phyloP scores from a whole-genome alignment of 225 moss, liverwort and hornwort genomes.

The Polytrichum commune region DNA sequence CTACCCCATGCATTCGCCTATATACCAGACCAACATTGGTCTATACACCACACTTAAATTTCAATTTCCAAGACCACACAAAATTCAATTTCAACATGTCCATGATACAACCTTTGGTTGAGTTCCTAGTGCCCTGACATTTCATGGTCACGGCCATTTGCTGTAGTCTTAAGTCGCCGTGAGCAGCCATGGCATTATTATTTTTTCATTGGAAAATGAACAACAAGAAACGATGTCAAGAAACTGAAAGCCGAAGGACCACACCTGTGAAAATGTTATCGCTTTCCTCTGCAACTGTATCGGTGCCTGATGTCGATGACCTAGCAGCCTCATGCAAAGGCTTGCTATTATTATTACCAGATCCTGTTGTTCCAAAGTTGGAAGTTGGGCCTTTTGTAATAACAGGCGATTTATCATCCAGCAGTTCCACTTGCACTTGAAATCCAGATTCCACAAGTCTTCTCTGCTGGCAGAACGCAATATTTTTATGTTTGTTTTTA shows the following conservation, averaged over 20 bases:
- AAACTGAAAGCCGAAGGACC: neutral
- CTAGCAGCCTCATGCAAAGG: constrained; percentile 13
- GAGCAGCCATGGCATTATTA: neutral
- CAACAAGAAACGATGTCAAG: neutral
- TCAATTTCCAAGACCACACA: too few species aligned
- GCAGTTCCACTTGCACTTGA: constrained; percentile 74
- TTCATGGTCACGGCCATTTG: too few species aligned
- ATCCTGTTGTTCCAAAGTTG: constrained; percentile 1
- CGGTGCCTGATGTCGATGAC: constrained; percentile 11
- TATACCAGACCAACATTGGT: too few species aligned
- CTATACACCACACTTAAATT: too few species aligned
- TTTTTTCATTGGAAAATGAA: constrained; percentile 3
- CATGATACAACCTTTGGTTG: too few species aligned
- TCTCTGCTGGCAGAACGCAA: constrained; percentile 35
- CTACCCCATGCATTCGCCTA: too few species aligned
- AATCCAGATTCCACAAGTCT: constrained; percentile 70
- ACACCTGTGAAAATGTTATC: constrained; percentile 29
- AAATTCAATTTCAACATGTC: too few species aligned
- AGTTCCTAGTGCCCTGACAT: too few species aligned
- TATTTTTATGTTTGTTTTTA: too few species aligned
- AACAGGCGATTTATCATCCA: constrained; percentile 57
- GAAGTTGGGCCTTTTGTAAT: constrained; percentile 15
- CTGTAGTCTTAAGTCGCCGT: too few species aligned
- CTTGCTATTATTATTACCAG: neutral
- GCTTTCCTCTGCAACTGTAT: constrained; percentile 15